Base-by-base conservation (phyloP, 2,329 filamentous ascomycete species). In the Diaporthe velutina region DNA sequence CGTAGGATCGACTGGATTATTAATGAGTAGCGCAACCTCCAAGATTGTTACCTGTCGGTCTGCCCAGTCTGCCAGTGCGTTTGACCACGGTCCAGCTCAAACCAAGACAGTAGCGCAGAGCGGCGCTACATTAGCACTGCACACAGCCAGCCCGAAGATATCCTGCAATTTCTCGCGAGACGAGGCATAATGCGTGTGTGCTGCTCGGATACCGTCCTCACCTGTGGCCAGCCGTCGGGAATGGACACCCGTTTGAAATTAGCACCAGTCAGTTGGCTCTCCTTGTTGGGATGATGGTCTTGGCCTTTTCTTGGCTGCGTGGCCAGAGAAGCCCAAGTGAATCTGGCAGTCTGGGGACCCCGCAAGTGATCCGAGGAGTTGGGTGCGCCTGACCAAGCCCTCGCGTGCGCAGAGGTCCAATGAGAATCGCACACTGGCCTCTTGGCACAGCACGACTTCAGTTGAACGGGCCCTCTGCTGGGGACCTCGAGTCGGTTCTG, bases 281-380 rank as follows among this genome's bases (percentile, higher is more conserved):
- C 64, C 48, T 68, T 28, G 64, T 68, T 28, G 35, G 64, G 64
- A 68, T 68, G 48, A 28, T n/a, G n/a, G 64, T 40, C 64, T 68
- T 68, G 64, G 48, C 64, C 33, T 25, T 33, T 60, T 52, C 64
- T 68, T 68, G 64, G 64, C 64, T 25, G 64, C 64, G 64, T 68
- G 64, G 64, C 33, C 48, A 68, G 48, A 38, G 45, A 68, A 40
- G 64, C 33, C 40, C 48, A 3, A 54, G 64, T 28, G 48, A 68
- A 40, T 40, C 33, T 68, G 64, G 33, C 45, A 68, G 48, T 68
- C 64, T 68, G 64, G 64, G 64, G 64, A 68, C 64, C 64, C 64
- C 64, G 48, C 64, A 68, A 54, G 64, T 30, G 64, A 28, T 54
- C 64, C 64, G 48, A 25, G 17, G 50, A 40, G 64, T 68, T 68